phyloP scores from a whole-genome alignment of 169 alveolate genomes.

The Babesia ovata region DNA sequence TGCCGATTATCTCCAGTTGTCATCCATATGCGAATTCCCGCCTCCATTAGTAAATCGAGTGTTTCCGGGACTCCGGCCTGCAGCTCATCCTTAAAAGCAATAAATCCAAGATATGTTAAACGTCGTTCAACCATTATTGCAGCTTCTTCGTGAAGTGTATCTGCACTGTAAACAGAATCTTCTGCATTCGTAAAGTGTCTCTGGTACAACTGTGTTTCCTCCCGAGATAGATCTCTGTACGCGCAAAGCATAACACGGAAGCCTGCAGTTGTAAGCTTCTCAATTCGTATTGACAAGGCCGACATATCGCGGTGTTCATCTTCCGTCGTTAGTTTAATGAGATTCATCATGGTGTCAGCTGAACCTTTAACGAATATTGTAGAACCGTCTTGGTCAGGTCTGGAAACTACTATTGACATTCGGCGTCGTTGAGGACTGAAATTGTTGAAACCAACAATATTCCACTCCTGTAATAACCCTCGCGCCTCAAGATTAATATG shows the following conservation, averaged over 20 bases:
- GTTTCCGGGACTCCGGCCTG: slow-evolving; percentile 68
- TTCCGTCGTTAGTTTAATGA: slow-evolving; percentile 5
- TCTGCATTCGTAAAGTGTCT: slow-evolving; percentile 77
- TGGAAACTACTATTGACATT: slow-evolving; percentile 44
- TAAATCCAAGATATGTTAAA: slow-evolving; percentile 61
- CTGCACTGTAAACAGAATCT: slow-evolving; percentile 44
- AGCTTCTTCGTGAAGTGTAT: slow-evolving; percentile 36
- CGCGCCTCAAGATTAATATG: slow-evolving; percentile 12
- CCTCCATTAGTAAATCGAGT: slow-evolving; percentile 67
- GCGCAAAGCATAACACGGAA: slow-evolving; percentile 91
- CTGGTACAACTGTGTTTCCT: slow-evolving; percentile 81
- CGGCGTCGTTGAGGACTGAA: slow-evolving; percentile 32
- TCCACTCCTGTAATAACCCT: slow-evolving; percentile 21
- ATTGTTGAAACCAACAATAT: slow-evolving; percentile 41
- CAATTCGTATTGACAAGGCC: slow-evolving; percentile 50
- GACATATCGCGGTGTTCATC: slow-evolving; percentile 42
- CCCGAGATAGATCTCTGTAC: slow-evolving; percentile 82
- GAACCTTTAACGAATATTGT: slow-evolving; percentile 31
- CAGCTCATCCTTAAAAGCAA: slow-evolving; percentile 76
- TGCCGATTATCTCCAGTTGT: slow-evolving; percentile 86
- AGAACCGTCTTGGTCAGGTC: slow-evolving; percentile 24
- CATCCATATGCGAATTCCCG: slow-evolving; percentile 87
- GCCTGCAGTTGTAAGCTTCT: slow-evolving; percentile 85
- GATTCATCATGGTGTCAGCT: slow-evolving; percentile 35
- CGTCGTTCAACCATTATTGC: slow-evolving; percentile 34